phyloP scores from a whole-genome alignment of 2,329 filamentous ascomycete species.

The Rutstroemia sp. region DNA sequence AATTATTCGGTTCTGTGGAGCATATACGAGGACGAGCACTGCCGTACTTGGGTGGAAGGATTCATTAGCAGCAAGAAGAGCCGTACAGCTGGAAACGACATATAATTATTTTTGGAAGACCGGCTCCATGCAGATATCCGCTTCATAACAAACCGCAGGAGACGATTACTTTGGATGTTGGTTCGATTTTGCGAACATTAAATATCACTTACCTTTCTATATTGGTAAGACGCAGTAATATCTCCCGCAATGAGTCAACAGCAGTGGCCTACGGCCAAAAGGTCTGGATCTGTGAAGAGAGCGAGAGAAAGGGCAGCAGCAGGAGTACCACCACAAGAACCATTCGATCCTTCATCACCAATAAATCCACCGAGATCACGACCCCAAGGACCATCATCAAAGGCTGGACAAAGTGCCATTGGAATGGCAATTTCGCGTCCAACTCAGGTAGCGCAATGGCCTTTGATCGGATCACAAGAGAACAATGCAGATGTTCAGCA shows the following conservation, averaged over 20 bases:
- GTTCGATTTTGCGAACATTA: conserved; percentile 12
- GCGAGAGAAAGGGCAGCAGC: conserved; percentile 46
- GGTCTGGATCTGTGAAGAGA: conserved; percentile 41
- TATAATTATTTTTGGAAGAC: conserved; percentile 7
- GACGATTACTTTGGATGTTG: conserved; percentile 17
- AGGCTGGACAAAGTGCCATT: conserved; percentile 18
- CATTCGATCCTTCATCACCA: conserved; percentile 15
- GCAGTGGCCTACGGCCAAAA: conserved; percentile 19
- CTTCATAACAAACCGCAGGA: conserved; percentile 16
- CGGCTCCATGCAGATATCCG: conserved; percentile 25
- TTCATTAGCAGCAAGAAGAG: not conserved
- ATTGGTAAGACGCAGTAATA: not conserved
- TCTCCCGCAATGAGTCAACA: conserved; percentile 24
- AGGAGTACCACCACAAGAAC: conserved; percentile 26
- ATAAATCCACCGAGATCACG: conserved; percentile 16
- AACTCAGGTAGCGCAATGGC: conserved; percentile 47
- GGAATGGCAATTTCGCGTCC: conserved; percentile 41
- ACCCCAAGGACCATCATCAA: conserved; percentile 19
- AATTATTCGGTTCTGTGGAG: no score
- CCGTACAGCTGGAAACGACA: not conserved
- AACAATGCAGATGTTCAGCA: conserved; percentile 26
- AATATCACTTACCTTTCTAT: conserved; percentile 11
- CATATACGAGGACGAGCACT: not conserved
- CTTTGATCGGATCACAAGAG: conserved; percentile 31
- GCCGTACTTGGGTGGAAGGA: not conserved